These are phyloP conservation scores for Exophiala lecanii-corni DNA, from an alignment of 2,329 filamentous ascomycete species.

Conservation along the genomic window DNA sequence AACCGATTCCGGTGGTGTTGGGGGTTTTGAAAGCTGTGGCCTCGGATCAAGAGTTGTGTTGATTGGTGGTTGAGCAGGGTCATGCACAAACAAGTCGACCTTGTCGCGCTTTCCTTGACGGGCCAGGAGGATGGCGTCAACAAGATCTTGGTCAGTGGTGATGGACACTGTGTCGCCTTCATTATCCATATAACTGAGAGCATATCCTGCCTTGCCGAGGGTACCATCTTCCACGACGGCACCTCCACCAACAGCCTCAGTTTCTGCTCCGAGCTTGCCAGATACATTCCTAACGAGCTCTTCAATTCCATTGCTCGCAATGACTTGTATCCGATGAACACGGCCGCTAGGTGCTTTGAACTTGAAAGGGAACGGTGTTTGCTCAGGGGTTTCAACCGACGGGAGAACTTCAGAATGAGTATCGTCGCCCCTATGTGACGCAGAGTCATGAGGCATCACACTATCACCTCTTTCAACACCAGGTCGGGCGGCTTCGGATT, in stretches of 20 bases:
- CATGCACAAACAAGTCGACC: conserved; percentile 94
- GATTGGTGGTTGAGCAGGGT: conserved; percentile 84
- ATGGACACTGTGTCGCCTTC: conserved; percentile 96
- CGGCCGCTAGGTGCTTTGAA: conserved; percentile 96
- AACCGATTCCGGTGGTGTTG: conserved; percentile 50
- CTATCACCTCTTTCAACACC: conserved; percentile 69
- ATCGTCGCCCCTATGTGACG: conserved; percentile 81
- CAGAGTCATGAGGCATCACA: conserved; percentile 87
- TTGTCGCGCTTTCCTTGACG: conserved; percentile 77
- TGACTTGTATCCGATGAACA: conserved; percentile 85
- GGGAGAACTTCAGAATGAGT: conserved; percentile 61
- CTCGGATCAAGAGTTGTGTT: conserved; percentile 58
- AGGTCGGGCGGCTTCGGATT: conserved; percentile 65
- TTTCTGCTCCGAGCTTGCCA: conserved; percentile 78
- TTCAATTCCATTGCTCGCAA: conserved; percentile 72
- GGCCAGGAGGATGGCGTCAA: conserved; percentile 83
- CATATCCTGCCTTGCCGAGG: conserved; percentile 73
- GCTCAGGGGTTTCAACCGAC: conserved; percentile 53
- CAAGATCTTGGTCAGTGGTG: conserved; percentile 86
- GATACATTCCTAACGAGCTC: conserved; percentile 73
- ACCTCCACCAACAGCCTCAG: conserved; percentile 75
- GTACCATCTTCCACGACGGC: conserved; percentile 75
- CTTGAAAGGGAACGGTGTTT: conserved; percentile 91
- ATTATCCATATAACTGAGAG: conserved; percentile 91
- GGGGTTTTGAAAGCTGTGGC: conserved; percentile 46